Evolutionary conservation across 768 basidiomycete species (phyloP), one percentile per base, ranked within the genome.

Genomic region (Hemileccinum impolitum): DNA sequence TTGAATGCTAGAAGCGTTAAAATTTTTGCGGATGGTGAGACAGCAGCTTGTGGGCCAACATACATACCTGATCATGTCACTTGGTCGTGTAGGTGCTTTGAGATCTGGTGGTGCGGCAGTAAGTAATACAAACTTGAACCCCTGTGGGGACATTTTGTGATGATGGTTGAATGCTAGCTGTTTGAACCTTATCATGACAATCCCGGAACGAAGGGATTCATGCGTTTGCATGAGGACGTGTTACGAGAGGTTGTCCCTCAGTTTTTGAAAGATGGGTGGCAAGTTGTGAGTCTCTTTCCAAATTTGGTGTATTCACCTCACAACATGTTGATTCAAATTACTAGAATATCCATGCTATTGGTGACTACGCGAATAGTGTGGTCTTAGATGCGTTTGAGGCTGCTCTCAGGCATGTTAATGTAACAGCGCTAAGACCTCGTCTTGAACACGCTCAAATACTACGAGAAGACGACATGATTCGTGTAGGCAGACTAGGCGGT

Each of bases 381-480:
- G 85, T 94, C 15, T 66, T 96, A 31, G 83, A 94, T 63, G 84
- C 85, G 0, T 94, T 95, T 56, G 89, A 93, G 64, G 71, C 74
- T 17, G 79, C 84, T 5, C 65, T 91, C 44, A 67, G 77, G 48
- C 77, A 78, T 21, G 73, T 72, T 37, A 79, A 87, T 55, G 80
- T 87, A 9, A 75, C 79, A 23, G 80, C 82, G 21, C 69, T 82
- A 39, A 75, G 92, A 36, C 85, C 90, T 40, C 80, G 94, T 21
- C 76, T 95, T 12, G 94, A 97, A 65, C 94, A 97, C 67, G 91
- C 90, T 8, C 93, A 96, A 66, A 84, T 96, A 59, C 76, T 95
- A 67, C 83, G 79, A 3, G 71, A 75, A n/a, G 72, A 70, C 2
- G 94, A 95, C 63, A 82, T 95, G 74, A 69, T 68, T 23, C 79